Evolutionary conservation across 768 basidiomycete species (phyloP), one percentile per base, ranked within the genome.

Genomic region (Suillus luteus): DNA sequence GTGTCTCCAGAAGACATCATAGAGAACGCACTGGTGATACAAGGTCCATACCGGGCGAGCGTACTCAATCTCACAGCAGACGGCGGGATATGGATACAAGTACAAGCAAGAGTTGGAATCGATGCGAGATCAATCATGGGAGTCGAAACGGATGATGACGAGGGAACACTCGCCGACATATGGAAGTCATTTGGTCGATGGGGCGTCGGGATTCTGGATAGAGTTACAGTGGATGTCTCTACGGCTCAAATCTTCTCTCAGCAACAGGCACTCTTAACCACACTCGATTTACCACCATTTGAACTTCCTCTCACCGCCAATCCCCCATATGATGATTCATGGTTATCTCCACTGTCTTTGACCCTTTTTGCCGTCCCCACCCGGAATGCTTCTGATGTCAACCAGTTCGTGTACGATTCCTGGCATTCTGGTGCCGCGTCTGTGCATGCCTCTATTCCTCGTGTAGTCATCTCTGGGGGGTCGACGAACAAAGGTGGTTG

Each of bases 161-260:
- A 90, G 62, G 77, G 78, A 37, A 44, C 85, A 7, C 64, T 86
- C 54, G 65, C 70, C n/a, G 75, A 74, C 52, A 63, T 85, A 37
- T 89, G 87, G 87, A 92, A 89, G 74, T 77, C 82, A 2, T 63
- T 92, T 19, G 91, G 90, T 3, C 81, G 89, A 40, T 87, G 89
- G 83, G 85, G 89, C 6, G 81, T 93, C 37, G 79, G 79, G 40
- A 75, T 71, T 14, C 68, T 93, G 60, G 83, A 85, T 65, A 78
- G 75, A 15, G 83, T 90, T 14, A 82, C 90, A 5, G 80, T 89
- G 48, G 76, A 81, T 61, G 74, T 88, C 60, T 82, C 80, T 54
- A 81, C 80, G 3, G 79, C 90, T 64, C 71, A 78, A 37, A 70
- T 92, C 2, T 74, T 79, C 31, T 81, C 86, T 6, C 73, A 81